Conservation (phyloP, 2,329 filamentous ascomycete genomes). For the Alternaria ventricosa region DNA sequence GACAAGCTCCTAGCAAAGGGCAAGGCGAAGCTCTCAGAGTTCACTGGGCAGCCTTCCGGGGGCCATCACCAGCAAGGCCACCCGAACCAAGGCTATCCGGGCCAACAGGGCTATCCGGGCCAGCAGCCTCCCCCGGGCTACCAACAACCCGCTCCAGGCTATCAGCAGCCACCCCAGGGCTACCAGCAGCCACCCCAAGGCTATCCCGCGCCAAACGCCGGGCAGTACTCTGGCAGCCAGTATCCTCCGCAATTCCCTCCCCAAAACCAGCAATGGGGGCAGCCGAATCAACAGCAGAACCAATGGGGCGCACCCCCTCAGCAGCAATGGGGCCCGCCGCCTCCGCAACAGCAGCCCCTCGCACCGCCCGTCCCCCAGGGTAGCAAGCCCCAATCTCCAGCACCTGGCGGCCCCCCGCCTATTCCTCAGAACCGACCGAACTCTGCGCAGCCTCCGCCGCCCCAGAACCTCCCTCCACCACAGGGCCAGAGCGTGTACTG, state of each 20-base stretch:
- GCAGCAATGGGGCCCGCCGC: slow-evolving; percentile 30
- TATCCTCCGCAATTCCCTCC: slow-evolving; percentile 31
- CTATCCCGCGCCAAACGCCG: slow-evolving; percentile 12
- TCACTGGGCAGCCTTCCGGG: slow-evolving; percentile 26
- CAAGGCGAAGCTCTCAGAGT: slow-evolving; percentile 47
- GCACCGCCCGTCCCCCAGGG: slow-evolving; percentile 41
- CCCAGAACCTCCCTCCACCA: slow-evolving; percentile 35
- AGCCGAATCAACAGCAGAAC: slow-evolving; percentile 12
- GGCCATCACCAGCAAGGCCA: slow-evolving; percentile 32
- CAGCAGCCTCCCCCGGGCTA: slow-evolving; percentile 15
- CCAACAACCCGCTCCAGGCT: slow-evolving; percentile 11
- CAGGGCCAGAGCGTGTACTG: slow-evolving; percentile 55
- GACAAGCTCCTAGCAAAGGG: slow-evolving; percentile 47
- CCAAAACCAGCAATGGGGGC: slow-evolving; percentile 22
- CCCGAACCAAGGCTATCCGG: slow-evolving; percentile 24
- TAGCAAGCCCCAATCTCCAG: slow-evolving; percentile 39
- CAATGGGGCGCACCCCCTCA: slow-evolving; percentile 22
- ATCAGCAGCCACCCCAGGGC: slow-evolving; percentile 29
- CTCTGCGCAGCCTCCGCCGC: slow-evolving; percentile 36
- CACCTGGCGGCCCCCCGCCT: slow-evolving; percentile 24
- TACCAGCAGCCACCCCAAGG: slow-evolving; percentile 14
- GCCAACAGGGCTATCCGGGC: slow-evolving; percentile 19
- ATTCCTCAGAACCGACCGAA: slow-evolving; percentile 39
- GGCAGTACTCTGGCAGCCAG: slow-evolving; percentile 26
- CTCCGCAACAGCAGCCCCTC: slow-evolving; percentile 32